phyloP scores from a whole-genome alignment of 2,329 filamentous ascomycete species.

The Aspergillus fumigatus region DNA sequence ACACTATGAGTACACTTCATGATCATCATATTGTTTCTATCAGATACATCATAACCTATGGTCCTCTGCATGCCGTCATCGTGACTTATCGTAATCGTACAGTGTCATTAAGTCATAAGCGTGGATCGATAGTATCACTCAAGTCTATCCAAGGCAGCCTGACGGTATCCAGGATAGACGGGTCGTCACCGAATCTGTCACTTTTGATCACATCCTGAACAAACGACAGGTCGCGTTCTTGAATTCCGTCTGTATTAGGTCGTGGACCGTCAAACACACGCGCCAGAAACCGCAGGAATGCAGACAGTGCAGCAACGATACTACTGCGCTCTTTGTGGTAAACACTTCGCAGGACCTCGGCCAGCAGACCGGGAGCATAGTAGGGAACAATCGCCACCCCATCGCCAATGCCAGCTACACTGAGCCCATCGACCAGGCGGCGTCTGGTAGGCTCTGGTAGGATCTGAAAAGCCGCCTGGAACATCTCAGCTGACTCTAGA shows the following conservation, averaged over 20 bases:
- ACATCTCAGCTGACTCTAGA: slow-evolving; percentile 26
- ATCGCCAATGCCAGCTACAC: slow-evolving; percentile 31
- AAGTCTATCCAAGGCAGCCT: not conserved
- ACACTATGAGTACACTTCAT: not conserved
- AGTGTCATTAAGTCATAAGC: not conserved
- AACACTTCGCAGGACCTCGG: slow-evolving; percentile 23
- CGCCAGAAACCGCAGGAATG: slow-evolving; percentile 12
- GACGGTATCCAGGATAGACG: slow-evolving; percentile 1
- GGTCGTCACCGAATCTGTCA: slow-evolving; percentile 3
- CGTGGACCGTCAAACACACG: slow-evolving; percentile 7
- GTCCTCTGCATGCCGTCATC: not conserved
- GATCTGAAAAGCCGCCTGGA: slow-evolving; percentile 24
- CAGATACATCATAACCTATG: not conserved
- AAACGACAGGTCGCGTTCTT: slow-evolving; percentile 11
- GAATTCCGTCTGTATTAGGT: slow-evolving; percentile 1
- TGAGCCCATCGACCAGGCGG: slow-evolving; percentile 27
- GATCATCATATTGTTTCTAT: not conserved
- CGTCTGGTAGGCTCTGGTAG: slow-evolving; percentile 10
- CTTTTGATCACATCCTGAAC: slow-evolving; percentile 8
- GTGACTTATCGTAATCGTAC: not conserved
- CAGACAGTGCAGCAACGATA: slow-evolving; percentile 1
- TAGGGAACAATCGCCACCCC: slow-evolving; percentile 34
- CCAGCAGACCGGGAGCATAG: slow-evolving; percentile 36
- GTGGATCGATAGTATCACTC: not conserved
- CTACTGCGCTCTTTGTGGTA: slow-evolving; percentile 10